phyloP scores from a whole-genome alignment of 371 early-diverging fungal genomes.

The Haplosporangium sp. region DNA sequence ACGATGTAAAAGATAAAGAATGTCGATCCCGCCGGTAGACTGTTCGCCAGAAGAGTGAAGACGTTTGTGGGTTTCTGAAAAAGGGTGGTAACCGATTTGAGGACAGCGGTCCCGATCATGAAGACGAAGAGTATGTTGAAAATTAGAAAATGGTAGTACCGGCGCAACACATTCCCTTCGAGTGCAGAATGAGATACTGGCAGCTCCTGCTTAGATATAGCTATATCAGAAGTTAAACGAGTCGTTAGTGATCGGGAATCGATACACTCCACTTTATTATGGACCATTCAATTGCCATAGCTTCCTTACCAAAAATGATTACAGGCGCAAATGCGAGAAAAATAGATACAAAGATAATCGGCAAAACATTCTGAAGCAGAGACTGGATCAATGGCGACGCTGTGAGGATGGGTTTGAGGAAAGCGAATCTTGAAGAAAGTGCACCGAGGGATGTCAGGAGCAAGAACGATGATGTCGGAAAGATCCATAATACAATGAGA shows the following conservation, averaged over 20 bases:
- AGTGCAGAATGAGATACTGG: slow-evolving; percentile 71
- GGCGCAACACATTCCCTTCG: slow-evolving; percentile 76
- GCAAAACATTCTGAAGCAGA: slow-evolving; percentile 75
- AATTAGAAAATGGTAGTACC: slow-evolving; percentile 89
- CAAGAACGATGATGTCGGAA: slow-evolving; percentile 79
- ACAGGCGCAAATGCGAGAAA: slow-evolving; percentile 73
- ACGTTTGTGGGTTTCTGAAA: slow-evolving; percentile 48
- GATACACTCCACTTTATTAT: too few species aligned
- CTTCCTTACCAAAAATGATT: slow-evolving; percentile 59
- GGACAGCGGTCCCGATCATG: slow-evolving; percentile 83
- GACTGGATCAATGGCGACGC: slow-evolving; percentile 66
- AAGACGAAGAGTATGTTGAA: slow-evolving; percentile 93
- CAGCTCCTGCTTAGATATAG: slow-evolving; percentile 71
- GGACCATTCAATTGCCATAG: too few species aligned
- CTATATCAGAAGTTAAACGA: slow-evolving; percentile 1
- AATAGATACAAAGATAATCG: slow-evolving; percentile 71
- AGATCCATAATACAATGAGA: slow-evolving; percentile 78
- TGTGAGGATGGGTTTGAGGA: slow-evolving; percentile 64
- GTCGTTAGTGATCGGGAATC: too few species aligned
- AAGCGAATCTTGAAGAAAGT: slow-evolving; percentile 69
- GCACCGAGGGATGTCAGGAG: slow-evolving; percentile 78
- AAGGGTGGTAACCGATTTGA: slow-evolving; percentile 78
- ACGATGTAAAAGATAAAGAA: slow-evolving; percentile 85
- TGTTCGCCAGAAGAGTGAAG: slow-evolving; percentile 35
- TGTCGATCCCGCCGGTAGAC: slow-evolving; percentile 68